A percentile compares a stretch with the other conserved stretches of the same genome.
Evolutionary conservation across 371 early-diverging fungal genomes (phyloP).

Genomic region (Pancytospora philotis): DNA sequence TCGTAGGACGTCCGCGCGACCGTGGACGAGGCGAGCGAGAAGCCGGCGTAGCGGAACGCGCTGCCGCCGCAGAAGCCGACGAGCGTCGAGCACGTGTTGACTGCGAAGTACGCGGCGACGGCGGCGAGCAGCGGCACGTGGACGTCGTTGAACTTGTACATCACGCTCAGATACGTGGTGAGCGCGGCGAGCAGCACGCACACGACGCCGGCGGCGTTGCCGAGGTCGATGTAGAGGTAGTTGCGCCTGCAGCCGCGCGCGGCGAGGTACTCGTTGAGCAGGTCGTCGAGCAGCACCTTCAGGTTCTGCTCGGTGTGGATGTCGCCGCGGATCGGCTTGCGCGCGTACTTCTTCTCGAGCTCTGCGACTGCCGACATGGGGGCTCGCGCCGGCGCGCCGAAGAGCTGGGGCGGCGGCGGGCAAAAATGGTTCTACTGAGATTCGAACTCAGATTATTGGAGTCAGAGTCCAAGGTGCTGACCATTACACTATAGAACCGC

Average conservation of each 20-base stretch:
- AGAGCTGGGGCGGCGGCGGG: too few species aligned
- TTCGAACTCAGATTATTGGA: too few species aligned
- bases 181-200: conserved; percentile 17
- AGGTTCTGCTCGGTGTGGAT: conserved; percentile 37
- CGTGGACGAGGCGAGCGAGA: neutral
- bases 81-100: conserved; percentile 33
- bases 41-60: conserved; percentile 1
- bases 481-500: too few species aligned
- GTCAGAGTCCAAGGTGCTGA: too few species aligned
- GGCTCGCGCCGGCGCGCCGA: too few species aligned
- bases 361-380: conserved; percentile 7
- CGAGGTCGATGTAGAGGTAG: conserved; percentile 29
- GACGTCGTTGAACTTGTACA: conserved; percentile 40
- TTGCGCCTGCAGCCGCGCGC: conserved; percentile 17
- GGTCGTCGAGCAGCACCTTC: conserved; percentile 45
- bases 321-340: conserved; percentile 43
- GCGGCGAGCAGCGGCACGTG: conserved; percentile 5
- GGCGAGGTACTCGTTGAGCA: conserved; percentile 35
- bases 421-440: too few species aligned
- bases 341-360: conserved; percentile 33
- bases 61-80: conserved; percentile 8
- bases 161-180: conserved; percentile 25
- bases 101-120: conserved; percentile 28
- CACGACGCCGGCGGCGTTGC: conserved; percentile 33
- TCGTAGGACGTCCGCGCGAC: conserved; percentile 10